Evolutionary conservation across 805 yeast species (phyloP).

Genomic region (Cyberlindnera mycetangii): DNA sequence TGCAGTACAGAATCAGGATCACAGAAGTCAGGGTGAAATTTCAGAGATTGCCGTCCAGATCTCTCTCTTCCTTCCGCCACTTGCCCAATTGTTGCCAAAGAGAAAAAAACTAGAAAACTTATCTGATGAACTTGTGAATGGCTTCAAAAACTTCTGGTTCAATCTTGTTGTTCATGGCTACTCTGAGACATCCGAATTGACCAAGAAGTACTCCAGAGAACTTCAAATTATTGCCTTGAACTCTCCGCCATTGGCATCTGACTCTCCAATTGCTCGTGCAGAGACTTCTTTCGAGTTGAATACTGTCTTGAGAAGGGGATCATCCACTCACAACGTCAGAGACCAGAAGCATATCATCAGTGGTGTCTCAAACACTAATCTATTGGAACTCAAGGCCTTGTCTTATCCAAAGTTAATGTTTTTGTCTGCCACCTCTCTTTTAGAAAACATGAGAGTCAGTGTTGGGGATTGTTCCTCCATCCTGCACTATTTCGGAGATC

Average conservation of each 20-base stretch:
- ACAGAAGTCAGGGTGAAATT: conserved; percentile 72
- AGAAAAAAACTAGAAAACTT: conserved; percentile 41
- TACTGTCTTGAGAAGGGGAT: conserved; percentile 84
- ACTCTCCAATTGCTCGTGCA: conserved; percentile 71
- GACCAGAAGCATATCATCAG: conserved; percentile 63
- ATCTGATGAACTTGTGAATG: conserved; percentile 46
- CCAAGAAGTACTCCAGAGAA: conserved; percentile 42
- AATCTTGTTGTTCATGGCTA: conserved; percentile 91
- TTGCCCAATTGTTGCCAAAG: conserved; percentile 71
- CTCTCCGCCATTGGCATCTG: conserved; percentile 87
- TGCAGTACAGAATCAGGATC: conserved; percentile 71
- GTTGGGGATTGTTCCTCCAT: conserved; percentile 81
- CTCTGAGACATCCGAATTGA: conserved; percentile 54
- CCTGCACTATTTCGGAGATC: conserved; percentile 80
- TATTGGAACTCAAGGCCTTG: conserved; percentile 50
- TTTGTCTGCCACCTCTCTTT: conserved; percentile 72
- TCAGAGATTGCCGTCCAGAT: conserved; percentile 69
- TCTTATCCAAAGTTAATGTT: conserved; percentile 84
- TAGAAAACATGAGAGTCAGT: conserved; percentile 76
- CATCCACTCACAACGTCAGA: conserved; percentile 76
- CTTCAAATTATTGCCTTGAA: conserved; percentile 75
- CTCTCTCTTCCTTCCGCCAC: conserved; percentile 60
- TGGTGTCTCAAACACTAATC: conserved; percentile 36
- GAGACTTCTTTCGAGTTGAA: conserved; percentile 93
- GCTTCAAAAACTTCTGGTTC: conserved; percentile 91